A percentile compares a stretch with the other conserved stretches of the same genome.
These are phyloP conservation scores for Hanseniaspora taiwanica DNA, from an alignment of 805 yeast genomes.

Conservation along the genomic window DNA sequence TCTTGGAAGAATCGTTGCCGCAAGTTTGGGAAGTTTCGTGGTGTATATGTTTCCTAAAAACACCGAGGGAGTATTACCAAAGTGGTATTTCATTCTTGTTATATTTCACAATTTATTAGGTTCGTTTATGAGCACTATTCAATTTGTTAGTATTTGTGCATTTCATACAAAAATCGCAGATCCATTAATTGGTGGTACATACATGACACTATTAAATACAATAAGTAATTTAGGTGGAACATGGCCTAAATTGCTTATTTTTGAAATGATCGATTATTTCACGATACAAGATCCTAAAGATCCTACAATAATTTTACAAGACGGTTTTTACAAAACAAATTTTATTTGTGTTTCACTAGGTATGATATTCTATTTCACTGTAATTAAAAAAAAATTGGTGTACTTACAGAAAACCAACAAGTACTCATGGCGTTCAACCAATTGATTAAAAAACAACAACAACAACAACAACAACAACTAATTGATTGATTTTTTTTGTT, in stretches of 20 bases:
- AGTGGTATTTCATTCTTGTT: conserved; percentile 51
- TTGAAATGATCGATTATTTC: conserved; percentile 66
- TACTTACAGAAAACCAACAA: conserved; percentile 61
- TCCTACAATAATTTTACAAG: conserved; percentile 26
- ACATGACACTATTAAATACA: conserved; percentile 92
- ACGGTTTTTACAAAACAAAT: conserved; percentile 80
- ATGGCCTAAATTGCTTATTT: conserved; percentile 84
- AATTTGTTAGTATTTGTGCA: conserved; percentile 86
- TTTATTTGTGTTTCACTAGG: conserved; percentile 60
- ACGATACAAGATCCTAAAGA: conserved; percentile 34
- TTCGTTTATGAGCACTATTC: conserved; percentile 88
- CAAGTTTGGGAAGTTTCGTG: conserved; percentile 70
- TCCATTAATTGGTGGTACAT: conserved; percentile 92
- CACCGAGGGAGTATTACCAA: conserved; percentile 5
- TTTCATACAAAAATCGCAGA: conserved; percentile 94
- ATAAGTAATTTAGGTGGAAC: conserved; percentile 91
- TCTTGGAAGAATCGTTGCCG: conserved; percentile 53
- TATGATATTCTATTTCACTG: conserved; percentile 43
- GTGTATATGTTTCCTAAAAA: conserved; percentile 66
- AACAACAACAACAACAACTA: too few relatives aligned
- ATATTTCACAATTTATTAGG: conserved; percentile 74
- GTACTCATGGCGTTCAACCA: conserved; percentile 51
- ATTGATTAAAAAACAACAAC: too few relatives aligned
- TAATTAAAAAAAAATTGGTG: conserved; percentile 50
- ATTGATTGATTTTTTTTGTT: too few relatives aligned